These are phyloP conservation scores for Parvularia atlantis DNA, from an alignment of 78 protist species.

Conservation along the genomic window DNA sequence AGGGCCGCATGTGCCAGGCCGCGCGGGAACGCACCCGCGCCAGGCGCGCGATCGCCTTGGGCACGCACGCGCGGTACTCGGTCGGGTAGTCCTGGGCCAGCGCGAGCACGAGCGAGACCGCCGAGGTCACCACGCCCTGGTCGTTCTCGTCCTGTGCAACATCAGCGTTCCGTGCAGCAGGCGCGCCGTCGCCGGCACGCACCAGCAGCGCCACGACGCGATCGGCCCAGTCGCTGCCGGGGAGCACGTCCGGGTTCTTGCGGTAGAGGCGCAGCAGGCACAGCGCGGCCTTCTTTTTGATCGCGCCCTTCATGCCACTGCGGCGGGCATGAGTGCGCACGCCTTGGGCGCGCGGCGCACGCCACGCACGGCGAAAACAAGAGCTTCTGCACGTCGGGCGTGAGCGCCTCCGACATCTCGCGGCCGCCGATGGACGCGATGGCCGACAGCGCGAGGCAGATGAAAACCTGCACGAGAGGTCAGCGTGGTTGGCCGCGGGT, in stretches of 20 bases:
- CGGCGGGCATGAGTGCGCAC: no score
- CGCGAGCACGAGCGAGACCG: conserved; percentile 54
- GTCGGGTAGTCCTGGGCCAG: conserved; percentile 26
- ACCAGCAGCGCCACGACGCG: conserved; percentile 44
- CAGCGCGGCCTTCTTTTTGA: conserved; percentile 69
- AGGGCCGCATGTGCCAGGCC: no score
- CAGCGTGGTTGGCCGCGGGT: no score
- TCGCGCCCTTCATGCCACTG: no score
- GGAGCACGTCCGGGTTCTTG: conserved; percentile 50
- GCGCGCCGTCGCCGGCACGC: no score
- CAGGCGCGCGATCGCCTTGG: background rate
- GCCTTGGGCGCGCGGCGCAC: no score
- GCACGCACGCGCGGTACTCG: conserved; percentile 25
- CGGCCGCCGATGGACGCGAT: conserved; percentile 88
- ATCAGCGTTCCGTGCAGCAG: background rate
- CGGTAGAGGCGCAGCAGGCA: conserved; percentile 84
- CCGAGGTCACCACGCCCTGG: conserved; percentile 66
- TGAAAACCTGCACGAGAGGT: no score
- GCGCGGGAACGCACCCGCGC: no score
- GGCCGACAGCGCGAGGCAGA: conserved; percentile 77
- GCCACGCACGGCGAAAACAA: conserved; percentile 31
- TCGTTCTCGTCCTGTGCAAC: conserved; percentile 10
- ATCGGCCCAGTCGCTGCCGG: conserved; percentile 3
- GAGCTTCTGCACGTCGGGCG: conserved; percentile 63
- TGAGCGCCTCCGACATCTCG: conserved; percentile 84